Evolutionary conservation across 2,329 filamentous ascomycete species (phyloP).

Genomic region (Plenodomus tracheiphilus): DNA sequence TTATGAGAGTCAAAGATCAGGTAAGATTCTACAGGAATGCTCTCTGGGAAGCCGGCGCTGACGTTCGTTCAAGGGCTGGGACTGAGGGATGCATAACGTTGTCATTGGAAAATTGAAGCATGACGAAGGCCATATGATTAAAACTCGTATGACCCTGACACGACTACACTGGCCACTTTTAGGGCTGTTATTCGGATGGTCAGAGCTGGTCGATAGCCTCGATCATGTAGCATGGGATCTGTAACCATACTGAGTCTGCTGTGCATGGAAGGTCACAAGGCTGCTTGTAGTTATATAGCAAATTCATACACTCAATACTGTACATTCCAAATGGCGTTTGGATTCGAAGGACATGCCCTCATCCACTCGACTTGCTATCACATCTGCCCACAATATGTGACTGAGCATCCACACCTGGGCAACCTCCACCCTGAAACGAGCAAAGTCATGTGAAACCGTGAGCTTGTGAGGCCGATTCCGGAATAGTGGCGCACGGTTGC

Average conservation of each 20-base stretch:
- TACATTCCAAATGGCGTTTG: no score
- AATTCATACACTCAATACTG: background rate
- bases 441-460: background rate
- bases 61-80: background rate
- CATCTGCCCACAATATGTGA: no score
- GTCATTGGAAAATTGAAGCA: background rate
- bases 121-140: background rate
- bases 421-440: background rate
- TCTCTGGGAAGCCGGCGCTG: background rate
- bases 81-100: background rate
- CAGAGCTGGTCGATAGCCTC: background rate
- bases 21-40: conserved; percentile 51
- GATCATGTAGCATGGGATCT: background rate
- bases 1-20: conserved; percentile 78
- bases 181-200: background rate
- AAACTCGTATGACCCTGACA: background rate
- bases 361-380: no score
- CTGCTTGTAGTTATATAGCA: background rate
- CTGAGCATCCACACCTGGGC: background rate
- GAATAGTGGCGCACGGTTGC: conserved; percentile 24
- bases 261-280: background rate
- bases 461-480: conserved; percentile 1
- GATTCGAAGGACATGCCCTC: no score
- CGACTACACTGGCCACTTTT: background rate
- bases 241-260: background rate